Conservation (phyloP, 2,329 filamentous ascomycete species). For the Aspergillus pseudoglaucus region DNA sequence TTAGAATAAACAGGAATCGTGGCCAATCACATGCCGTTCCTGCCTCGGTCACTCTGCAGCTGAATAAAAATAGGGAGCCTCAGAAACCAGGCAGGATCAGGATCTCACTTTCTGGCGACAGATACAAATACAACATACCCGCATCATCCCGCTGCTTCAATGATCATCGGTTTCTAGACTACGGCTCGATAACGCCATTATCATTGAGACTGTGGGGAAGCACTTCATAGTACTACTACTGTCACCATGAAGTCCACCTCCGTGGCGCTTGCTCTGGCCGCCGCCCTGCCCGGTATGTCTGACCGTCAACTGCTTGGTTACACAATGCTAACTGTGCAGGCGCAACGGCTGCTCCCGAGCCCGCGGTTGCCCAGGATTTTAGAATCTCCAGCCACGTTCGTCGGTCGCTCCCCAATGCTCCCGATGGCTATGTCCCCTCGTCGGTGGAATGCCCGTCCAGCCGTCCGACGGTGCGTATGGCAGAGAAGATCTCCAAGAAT, state of each 20-base stretch:
- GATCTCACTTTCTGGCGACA: too few relatives aligned
- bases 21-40: too few relatives aligned
- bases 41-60: background rate
- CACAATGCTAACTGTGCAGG: constrained; percentile 5
- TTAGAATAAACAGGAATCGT: too few relatives aligned
- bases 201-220: too few relatives aligned
- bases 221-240: background rate
- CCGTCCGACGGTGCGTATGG: constrained; percentile 62
- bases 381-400: constrained; percentile 7
- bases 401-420: constrained; percentile 50
- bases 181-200: background rate
- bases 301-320: background rate
- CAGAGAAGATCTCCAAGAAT: constrained; percentile 56
- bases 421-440: constrained; percentile 66
- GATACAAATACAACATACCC: too few relatives aligned
- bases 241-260: constrained; percentile 10
- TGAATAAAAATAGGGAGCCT: background rate
- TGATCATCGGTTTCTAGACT: too few relatives aligned
- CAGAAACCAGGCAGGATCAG: too few relatives aligned
- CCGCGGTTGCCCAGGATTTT: constrained; percentile 6
- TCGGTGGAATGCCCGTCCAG: constrained; percentile 61
- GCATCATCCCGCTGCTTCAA: too few relatives aligned
- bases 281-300: constrained; percentile 11
- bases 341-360: constrained; percentile 11
- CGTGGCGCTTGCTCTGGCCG: constrained; percentile 10